phyloP scores from a whole-genome alignment of 371 early-diverging fungal genomes.

The Zancudomyces culisetae region DNA sequence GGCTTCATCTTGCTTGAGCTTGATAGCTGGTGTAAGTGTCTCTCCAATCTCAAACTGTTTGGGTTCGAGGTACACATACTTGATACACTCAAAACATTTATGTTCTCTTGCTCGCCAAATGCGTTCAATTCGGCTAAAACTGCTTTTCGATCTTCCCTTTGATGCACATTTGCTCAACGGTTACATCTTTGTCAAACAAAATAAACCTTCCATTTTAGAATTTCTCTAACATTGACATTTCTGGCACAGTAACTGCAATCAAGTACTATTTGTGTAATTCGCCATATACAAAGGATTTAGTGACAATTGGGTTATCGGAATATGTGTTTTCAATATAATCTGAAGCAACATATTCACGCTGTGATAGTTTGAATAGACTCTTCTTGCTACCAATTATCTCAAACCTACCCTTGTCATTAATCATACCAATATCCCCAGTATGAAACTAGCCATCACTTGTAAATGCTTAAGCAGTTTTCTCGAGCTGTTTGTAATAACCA shows the following conservation, averaged over 20 bases:
- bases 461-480: slow-evolving; percentile 55
- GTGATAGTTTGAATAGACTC: slow-evolving; percentile 90
- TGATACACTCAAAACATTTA: slow-evolving; percentile 67
- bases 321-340: slow-evolving; percentile 83
- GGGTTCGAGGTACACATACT: slow-evolving; percentile 32
- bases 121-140: slow-evolving; percentile 34
- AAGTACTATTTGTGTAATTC: slow-evolving; percentile 56
- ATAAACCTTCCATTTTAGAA: too few species aligned
- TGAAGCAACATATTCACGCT: slow-evolving; percentile 93
- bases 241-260: slow-evolving; percentile 69
- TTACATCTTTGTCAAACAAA: slow-evolving; percentile 4
- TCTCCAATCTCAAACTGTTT: slow-evolving; percentile 46
- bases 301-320: slow-evolving; percentile 38
- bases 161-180: slow-evolving; percentile 32
- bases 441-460: slow-evolving; percentile 79
- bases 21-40: slow-evolving; percentile 59
- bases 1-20: slow-evolving; percentile 64
- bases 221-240: slow-evolving; percentile 23
- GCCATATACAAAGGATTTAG: slow-evolving; percentile 71
- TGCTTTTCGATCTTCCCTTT: slow-evolving; percentile 32
- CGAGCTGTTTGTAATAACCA: slow-evolving; percentile 64
- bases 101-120: slow-evolving; percentile 48
- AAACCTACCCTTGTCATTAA: slow-evolving; percentile 46
- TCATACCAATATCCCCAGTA: slow-evolving; percentile 90
- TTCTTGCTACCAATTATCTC: slow-evolving; percentile 87